Evolutionary conservation across 2,329 filamentous ascomycete species (phyloP).

Genomic region (Coniochaeta pulveracea): DNA sequence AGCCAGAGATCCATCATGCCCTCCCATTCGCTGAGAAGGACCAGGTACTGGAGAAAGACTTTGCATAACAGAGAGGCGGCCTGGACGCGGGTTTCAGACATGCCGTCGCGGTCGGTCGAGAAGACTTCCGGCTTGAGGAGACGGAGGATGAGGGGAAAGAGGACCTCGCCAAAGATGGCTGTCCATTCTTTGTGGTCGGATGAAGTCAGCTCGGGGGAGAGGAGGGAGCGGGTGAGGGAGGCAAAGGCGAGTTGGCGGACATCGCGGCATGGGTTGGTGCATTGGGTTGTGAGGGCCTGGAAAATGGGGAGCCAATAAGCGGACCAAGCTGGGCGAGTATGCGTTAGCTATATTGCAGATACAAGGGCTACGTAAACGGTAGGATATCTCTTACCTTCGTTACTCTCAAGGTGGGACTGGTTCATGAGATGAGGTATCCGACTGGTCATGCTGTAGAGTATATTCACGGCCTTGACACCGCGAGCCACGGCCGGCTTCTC

Average conservation of each 20-base stretch:
- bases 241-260: slow-evolving; percentile 83
- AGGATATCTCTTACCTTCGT: slow-evolving; percentile 48
- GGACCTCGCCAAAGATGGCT: slow-evolving; percentile 83
- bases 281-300: slow-evolving; percentile 76
- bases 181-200: slow-evolving; percentile 85
- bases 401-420: slow-evolving; percentile 83
- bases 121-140: slow-evolving; percentile 92
- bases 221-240: slow-evolving; percentile 71
- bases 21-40: slow-evolving; percentile 72
- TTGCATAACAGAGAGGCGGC: slow-evolving; percentile 86
- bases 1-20: slow-evolving; percentile 89
- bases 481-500: slow-evolving; percentile 64
- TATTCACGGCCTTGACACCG: slow-evolving; percentile 68
- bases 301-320: slow-evolving; percentile 97
- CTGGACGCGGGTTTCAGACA: slow-evolving; percentile 91
- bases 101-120: slow-evolving; percentile 78
- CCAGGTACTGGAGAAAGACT: slow-evolving; percentile 89
- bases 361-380: neutral
- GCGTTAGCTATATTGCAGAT: slow-evolving; percentile 13
- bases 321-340: slow-evolving; percentile 73
- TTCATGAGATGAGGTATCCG: slow-evolving; percentile 80
- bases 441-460: slow-evolving; percentile 71
- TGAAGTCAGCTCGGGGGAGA: slow-evolving; percentile 76
- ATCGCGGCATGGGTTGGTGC: slow-evolving; percentile 87
- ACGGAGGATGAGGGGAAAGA: slow-evolving; percentile 81